Percentiles rank a stretch among this genome's conserved stretches.
phyloP scores from a whole-genome alignment of 495 filamentous ascomycete genomes.

The Filosporella fistucella region DNA sequence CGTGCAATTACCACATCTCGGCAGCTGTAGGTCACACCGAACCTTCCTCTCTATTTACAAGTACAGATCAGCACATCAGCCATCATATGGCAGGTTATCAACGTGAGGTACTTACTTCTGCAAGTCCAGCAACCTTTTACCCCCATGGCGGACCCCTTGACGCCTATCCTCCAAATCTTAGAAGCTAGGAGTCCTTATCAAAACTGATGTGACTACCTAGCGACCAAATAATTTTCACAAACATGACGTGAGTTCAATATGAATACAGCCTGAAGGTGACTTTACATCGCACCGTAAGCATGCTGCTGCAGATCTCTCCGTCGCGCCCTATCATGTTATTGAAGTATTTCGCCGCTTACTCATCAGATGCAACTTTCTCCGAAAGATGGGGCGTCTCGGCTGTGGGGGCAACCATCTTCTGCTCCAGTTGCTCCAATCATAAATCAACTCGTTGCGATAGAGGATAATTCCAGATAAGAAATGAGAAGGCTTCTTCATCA shows the following conservation, averaged over 20 bases:
- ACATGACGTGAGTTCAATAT: neutral
- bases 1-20: slow-evolving; percentile 18
- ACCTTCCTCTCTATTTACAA: slow-evolving; percentile 25
- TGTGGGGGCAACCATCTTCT: too few relatives aligned
- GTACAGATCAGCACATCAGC: slow-evolving; percentile 3
- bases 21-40: slow-evolving; percentile 19
- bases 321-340: too few relatives aligned
- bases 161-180: neutral
- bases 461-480: too few relatives aligned
- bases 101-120: slow-evolving; percentile 19
- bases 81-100: neutral
- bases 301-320: too few relatives aligned
- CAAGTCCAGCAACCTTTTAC: slow-evolving; percentile 22
- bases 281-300: neutral
- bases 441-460: too few relatives aligned
- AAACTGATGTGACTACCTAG: too few relatives aligned
- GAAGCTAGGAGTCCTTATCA: too few relatives aligned
- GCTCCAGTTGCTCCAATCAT: too few relatives aligned
- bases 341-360: too few relatives aligned
- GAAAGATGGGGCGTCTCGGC: too few relatives aligned
- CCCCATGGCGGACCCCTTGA: slow-evolving; percentile 1
- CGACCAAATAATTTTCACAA: neutral
- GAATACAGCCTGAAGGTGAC: neutral
- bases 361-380: too few relatives aligned
- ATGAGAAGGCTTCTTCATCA: too few relatives aligned